A percentile compares a stretch with the other conserved stretches of the same genome.
Conservation (phyloP, 345 rosid species). For the Populus ilicifolia region DNA sequence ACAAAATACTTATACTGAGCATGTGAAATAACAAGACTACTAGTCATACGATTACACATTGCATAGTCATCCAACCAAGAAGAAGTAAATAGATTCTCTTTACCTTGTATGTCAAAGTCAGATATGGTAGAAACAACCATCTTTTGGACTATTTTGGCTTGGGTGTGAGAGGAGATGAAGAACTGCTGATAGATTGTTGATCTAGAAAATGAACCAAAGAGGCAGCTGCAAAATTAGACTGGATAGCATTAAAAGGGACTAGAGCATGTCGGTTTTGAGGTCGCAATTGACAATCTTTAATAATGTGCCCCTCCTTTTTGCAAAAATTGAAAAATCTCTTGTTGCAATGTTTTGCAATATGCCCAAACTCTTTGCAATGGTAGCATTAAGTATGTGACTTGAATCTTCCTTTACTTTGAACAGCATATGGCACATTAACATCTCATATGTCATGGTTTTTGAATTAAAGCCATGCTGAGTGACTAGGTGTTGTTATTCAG, state of each 20-base stretch:
- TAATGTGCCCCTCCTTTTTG: neutral
- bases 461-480: no score
- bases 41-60: neutral
- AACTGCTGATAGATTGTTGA: neutral
- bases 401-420: neutral
- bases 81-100: neutral
- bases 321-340: neutral
- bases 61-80: neutral
- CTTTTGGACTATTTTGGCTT: neutral
- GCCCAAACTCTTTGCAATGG: neutral
- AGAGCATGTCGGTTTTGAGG: neutral
- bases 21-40: neutral
- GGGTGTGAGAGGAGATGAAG: neutral
- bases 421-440: constrained; percentile 7
- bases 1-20: neutral
- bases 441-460: neutral
- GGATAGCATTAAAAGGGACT: neutral
- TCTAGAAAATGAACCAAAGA: neutral
- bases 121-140: neutral
- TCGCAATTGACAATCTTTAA: neutral
- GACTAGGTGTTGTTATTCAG: no score
- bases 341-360: neutral
- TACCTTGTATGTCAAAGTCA: neutral
- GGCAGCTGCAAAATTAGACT: neutral
- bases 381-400: neutral